These are phyloP conservation scores for Phytopythium aichiense DNA, from an alignment of 352 stramenopile genomes.

Conservation along the genomic window DNA sequence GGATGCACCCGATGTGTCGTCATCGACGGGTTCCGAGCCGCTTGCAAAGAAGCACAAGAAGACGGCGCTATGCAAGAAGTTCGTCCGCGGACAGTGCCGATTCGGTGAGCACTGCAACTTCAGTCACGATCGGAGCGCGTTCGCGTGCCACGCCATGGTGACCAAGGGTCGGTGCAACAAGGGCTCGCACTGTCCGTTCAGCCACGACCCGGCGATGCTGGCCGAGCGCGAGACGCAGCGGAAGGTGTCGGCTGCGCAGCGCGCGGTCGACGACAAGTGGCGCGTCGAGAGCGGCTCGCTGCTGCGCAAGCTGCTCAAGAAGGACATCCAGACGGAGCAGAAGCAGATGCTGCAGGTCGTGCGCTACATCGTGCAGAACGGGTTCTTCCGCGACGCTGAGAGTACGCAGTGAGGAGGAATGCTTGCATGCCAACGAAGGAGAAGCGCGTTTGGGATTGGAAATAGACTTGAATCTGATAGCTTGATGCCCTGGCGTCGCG, in stretches of 20 bases:
- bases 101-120: constrained; percentile 59
- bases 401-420: neutral
- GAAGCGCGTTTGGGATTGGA: neutral
- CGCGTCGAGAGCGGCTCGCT: constrained; percentile 62
- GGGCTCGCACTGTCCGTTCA: constrained; percentile 55
- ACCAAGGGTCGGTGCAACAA: constrained; percentile 51
- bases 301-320: constrained; percentile 68
- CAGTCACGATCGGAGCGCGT: constrained; percentile 58
- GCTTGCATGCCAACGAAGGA: neutral
- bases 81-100: constrained; percentile 54
- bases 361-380: constrained; percentile 47
- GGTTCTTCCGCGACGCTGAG: constrained; percentile 37
- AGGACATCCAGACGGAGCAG: constrained; percentile 67
- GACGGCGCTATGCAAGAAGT: constrained; percentile 60
- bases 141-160: constrained; percentile 56
- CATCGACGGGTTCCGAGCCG: constrained; percentile 12
- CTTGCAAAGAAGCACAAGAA: constrained; percentile 40
- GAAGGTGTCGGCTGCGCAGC: constrained; percentile 30
- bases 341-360: constrained; percentile 76
- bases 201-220: constrained; percentile 40
- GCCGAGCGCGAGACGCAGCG: constrained; percentile 23
- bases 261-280: constrained; percentile 53
- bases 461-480: constrained; percentile 2
- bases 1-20: neutral
- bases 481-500: neutral